Conservation (phyloP, 805 yeast species). For the Ogataea trehaloabstinens region DNA sequence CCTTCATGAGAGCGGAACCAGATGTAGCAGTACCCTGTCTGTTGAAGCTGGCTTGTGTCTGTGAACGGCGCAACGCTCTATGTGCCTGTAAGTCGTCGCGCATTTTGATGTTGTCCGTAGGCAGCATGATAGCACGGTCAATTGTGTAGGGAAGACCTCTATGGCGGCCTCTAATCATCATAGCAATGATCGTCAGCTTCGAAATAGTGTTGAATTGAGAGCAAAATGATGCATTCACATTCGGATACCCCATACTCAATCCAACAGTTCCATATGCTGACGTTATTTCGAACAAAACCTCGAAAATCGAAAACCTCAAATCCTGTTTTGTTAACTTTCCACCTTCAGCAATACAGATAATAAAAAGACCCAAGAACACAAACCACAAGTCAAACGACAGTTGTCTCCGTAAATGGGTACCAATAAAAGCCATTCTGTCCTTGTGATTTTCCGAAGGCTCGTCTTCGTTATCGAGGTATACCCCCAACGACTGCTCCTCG, state of each 20-base stretch:
- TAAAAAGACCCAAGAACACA: slow-evolving; percentile 77
- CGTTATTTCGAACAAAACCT: slow-evolving; percentile 79
- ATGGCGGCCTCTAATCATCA: slow-evolving; percentile 93
- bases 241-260: slow-evolving; percentile 79
- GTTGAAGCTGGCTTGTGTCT: slow-evolving; percentile 17
- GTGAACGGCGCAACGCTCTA: slow-evolving; percentile 34
- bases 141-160: slow-evolving; percentile 93
- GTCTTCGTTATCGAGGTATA: slow-evolving; percentile 48
- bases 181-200: slow-evolving; percentile 79
- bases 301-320: slow-evolving; percentile 60
- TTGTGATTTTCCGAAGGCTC: slow-evolving; percentile 37
- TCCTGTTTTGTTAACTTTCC: slow-evolving; percentile 47
- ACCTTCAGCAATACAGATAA: slow-evolving; percentile 86
- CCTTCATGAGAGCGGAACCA: slow-evolving; percentile 12
- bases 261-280: slow-evolving; percentile 98
- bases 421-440: slow-evolving; percentile 62
- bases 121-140: slow-evolving; percentile 90
- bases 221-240: slow-evolving; percentile 63
- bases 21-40: slow-evolving; percentile 5
- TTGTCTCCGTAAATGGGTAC: slow-evolving; percentile 87
- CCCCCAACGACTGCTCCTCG: slow-evolving; percentile 95
- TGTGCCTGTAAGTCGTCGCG: slow-evolving; percentile 61
- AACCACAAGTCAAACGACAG: slow-evolving; percentile 95
- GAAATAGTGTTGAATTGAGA: slow-evolving; percentile 71
- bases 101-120: slow-evolving; percentile 61